Base-by-base conservation (phyloP, 805 yeast species). In the Pichia exigua region DNA sequence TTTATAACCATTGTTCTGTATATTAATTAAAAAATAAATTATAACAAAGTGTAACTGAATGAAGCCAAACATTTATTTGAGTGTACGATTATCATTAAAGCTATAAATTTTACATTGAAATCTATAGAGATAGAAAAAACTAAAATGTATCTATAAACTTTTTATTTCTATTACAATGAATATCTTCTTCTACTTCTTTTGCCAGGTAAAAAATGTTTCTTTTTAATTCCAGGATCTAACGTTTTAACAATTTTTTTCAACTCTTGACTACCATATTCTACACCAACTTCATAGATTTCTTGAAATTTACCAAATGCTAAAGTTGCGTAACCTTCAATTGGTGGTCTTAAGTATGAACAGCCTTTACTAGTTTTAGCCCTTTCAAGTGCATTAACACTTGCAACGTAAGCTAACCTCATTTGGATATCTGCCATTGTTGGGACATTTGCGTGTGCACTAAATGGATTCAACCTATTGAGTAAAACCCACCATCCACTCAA, bases 351-450 rank as follows among this genome's bases (percentile, higher is more conserved):
- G 63, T 92, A 92, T 9, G 87, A 72, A 13, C 94, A 92, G 0
- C 96, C 96, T 0, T 89, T 85, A 0, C 90, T 84, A 28, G 65
- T 72, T 64, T 92, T 94, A 2, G 97, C 97, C 53, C 77, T 75
- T 61, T 92, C 97, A 46, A 94, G 71, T 0, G 97, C 97, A 68
- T 87, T 87, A 1, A 92, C 99, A 48, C 96, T 87, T 0, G 97
- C 87, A 41, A 92, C 99, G 65, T 94, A 92, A 0, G 97, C 96
- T 54, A 92, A 72, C 51, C 98, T 74, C 72, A 89, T 77, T 69
- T 92, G 99, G 53, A 92, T 89, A 63, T 92, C 99, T 57, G 96
- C 89, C 87, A 94, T 82, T 50, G 85, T 87, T 4, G 99, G 99
- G 6, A 89, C 87, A 64, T 86, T 85, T 4, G 97, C 96, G 59